These are phyloP conservation scores for Serendipita sp. DNA, from an alignment of 1,284 basidiomycete genomes.

Conservation along the genomic window DNA sequence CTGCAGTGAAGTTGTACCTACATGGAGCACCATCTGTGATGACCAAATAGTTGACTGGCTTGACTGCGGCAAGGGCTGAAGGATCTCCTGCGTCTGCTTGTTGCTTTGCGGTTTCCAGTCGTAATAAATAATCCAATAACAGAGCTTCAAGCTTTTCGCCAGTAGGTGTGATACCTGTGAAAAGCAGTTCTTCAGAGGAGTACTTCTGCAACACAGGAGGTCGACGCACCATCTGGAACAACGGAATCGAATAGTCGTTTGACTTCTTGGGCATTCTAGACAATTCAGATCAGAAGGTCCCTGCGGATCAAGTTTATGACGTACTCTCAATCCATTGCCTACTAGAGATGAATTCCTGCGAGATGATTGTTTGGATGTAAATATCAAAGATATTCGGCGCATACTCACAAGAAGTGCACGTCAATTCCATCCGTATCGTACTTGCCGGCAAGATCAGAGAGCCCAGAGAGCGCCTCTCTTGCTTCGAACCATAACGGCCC, in stretches of 20 bases:
- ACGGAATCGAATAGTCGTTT: conserved; percentile 30
- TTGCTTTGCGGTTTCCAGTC: conserved; percentile 27
- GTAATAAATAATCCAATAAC: conserved; percentile 30
- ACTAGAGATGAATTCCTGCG: neutral
- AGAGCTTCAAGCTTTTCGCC: conserved; percentile 34
- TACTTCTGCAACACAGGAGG: neutral
- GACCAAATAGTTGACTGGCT: conserved; percentile 45
- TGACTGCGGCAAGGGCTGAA: conserved; percentile 25
- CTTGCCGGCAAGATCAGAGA: conserved; percentile 28
- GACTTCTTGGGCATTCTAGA: conserved; percentile 22
- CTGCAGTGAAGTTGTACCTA: conserved; percentile 19
- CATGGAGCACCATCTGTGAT: conserved; percentile 49
- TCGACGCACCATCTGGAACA: conserved; percentile 19
- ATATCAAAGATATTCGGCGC: neutral
- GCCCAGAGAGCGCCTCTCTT: conserved; percentile 26
- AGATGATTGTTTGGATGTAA: neutral
- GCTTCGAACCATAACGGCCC: conserved; percentile 35
- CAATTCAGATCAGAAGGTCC: conserved; percentile 1
- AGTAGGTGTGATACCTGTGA: conserved; percentile 32
- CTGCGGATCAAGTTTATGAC: neutral
- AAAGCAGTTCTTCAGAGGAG: neutral
- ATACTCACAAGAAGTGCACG: conserved; percentile 28
- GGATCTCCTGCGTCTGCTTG: conserved; percentile 20
- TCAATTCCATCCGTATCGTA: conserved; percentile 39
- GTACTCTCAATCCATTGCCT: neutral